Evolutionary conservation across 768 basidiomycete species (phyloP).

Genomic region (Suillus brevipes): DNA sequence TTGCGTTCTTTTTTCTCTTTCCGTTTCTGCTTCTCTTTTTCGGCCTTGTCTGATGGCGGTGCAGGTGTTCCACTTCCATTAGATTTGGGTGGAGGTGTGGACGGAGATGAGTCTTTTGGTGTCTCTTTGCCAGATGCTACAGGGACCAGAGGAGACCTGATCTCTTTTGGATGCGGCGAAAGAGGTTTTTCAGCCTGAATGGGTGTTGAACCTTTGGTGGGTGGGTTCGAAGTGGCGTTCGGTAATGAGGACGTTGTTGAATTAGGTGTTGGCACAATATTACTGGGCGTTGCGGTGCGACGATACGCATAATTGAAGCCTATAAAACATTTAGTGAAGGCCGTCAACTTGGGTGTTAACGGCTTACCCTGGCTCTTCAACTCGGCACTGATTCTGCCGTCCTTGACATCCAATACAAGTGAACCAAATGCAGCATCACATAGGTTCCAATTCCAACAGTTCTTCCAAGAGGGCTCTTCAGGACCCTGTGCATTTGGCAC

Average conservation of each 20-base stretch:
- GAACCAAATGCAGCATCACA: constrained; percentile 94
- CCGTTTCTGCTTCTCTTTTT: constrained; percentile 57
- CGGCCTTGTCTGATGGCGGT: constrained; percentile 46
- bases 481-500: constrained; percentile 58
- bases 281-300: constrained; percentile 57
- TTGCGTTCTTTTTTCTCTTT: constrained; percentile 67
- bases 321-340: constrained; percentile 29
- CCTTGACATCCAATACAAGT: constrained; percentile 84
- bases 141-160: constrained; percentile 37
- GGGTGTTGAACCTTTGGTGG: constrained; percentile 35
- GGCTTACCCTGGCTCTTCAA: constrained; percentile 84
- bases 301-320: constrained; percentile 98
- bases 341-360: constrained; percentile 1
- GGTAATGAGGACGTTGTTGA: constrained; percentile 54
- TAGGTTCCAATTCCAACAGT: constrained; percentile 99
- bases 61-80: constrained; percentile 33
- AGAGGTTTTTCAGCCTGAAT: constrained; percentile 38
- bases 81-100: constrained; percentile 30
- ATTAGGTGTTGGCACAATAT: constrained; percentile 58
- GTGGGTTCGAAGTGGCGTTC: constrained; percentile 35
- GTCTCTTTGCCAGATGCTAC: constrained; percentile 26
- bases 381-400: constrained; percentile 90
- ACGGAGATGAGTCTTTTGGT: constrained; percentile 38
- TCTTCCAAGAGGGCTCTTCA: constrained; percentile 97
- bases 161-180: constrained; percentile 30